Conservation (phyloP, 768 basidiomycete species). For the Neoboletus brunneissimus region DNA sequence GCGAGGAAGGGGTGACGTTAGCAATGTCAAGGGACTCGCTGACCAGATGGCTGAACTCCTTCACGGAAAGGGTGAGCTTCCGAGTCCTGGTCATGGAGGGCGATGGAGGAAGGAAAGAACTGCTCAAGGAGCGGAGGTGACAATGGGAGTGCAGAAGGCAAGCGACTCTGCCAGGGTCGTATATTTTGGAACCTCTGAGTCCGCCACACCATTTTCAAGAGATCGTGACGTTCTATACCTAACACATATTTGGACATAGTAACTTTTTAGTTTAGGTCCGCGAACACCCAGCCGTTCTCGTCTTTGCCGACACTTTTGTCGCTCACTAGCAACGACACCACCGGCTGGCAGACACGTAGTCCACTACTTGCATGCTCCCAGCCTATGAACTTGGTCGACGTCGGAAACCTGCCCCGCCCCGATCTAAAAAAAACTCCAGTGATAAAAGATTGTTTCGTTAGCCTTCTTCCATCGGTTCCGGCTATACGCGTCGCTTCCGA, state of each 20-base stretch:
- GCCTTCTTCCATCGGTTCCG: not conserved
- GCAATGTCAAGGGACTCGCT: constrained; percentile 31
- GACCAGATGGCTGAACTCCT: constrained; percentile 35
- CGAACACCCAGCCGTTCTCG: not conserved
- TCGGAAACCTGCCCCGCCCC: not conserved
- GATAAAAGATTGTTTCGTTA: not conserved
- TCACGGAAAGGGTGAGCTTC: constrained; percentile 29
- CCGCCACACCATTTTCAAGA: constrained; percentile 9
- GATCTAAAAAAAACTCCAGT: not conserved
- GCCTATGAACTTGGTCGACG: too few species aligned
- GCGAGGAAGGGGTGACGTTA: constrained; percentile 4
- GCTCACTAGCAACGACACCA: not conserved
- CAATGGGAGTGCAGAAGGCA: constrained; percentile 1
- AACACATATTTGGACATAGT: not conserved
- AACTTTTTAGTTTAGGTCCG: not conserved
- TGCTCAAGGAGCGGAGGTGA: not conserved
- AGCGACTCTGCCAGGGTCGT: constrained; percentile 20
- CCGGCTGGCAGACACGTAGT: not conserved
- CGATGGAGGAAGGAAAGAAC: not conserved
- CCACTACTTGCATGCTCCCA: not conserved
- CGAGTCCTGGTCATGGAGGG: constrained; percentile 27
- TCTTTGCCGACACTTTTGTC: not conserved
- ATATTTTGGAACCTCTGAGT: too few species aligned
- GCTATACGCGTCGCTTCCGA: not conserved
- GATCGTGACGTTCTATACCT: constrained; percentile 5